A percentile compares a stretch with the other conserved stretches of the same genome.
These are phyloP conservation scores for Solanum chiquidenum DNA, from an alignment of 257 asterid genomes.

Conservation along the genomic window DNA sequence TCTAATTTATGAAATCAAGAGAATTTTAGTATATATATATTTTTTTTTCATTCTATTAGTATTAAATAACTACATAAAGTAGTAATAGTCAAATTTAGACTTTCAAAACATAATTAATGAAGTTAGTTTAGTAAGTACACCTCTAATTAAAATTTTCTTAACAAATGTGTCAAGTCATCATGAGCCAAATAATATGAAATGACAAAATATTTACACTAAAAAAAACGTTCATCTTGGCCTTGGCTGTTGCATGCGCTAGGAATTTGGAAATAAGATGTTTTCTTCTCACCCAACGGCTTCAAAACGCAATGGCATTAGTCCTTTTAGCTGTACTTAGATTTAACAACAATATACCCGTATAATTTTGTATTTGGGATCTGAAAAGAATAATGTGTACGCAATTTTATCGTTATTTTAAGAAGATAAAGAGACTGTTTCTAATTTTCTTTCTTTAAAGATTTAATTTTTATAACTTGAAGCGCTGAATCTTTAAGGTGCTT, in stretches of 20 bases:
- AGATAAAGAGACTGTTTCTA: background rate
- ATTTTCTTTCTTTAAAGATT: too few relatives aligned
- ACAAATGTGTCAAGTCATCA: background rate
- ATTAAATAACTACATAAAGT: background rate
- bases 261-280: background rate
- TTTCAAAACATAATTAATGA: too few relatives aligned
- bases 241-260: background rate
- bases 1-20: too few relatives aligned
- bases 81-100: background rate
- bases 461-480: too few relatives aligned
- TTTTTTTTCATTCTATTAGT: too few relatives aligned
- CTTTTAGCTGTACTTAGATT: background rate
- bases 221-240: background rate
- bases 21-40: too few relatives aligned
- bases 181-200: too few relatives aligned
- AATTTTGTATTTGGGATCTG: background rate
- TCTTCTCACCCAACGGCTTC: background rate
- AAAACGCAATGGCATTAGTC: background rate
- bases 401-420: background rate
- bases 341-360: background rate
- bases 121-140: too few relatives aligned
- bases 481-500: background rate
- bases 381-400: background rate
- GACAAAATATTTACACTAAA: rapidly evolving
- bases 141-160: too few relatives aligned